Base-by-base conservation (phyloP, 1,284 basidiomycete species). In the Cryptococcus neoformans region DNA sequence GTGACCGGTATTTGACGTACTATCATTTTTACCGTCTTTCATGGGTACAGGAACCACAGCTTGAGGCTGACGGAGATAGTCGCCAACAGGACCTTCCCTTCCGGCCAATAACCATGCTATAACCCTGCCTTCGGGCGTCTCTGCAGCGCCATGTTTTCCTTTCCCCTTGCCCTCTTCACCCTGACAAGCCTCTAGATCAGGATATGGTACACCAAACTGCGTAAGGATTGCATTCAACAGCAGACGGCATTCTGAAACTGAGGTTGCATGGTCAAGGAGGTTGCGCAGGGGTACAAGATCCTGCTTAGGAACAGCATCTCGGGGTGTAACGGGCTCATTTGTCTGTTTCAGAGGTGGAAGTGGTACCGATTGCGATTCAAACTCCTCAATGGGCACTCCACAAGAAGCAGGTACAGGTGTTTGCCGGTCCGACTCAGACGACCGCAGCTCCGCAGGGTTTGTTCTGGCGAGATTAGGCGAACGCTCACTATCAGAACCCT, bases 161-260 rank as follows among this genome's bases (percentile, higher is more conserved):
- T 21, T 21, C 7, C 7, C 35, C 1, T 41, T 38, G 35, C 10
- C 41, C 9, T n/a, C 16, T 49, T 45, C 37, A 14, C 6, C 16
- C 14, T 40, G 16, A 28, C 17, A 21, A 11, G 16, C 12, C 39
- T 16, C 6, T 4, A 28, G 11, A 3, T 8, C 21, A 11, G 17
- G 2, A 12, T 47, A 44, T 1, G 77, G 74, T 1, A 78, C 72
- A 21, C 87, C 85, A 57, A 83, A 83, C 66, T 84, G 84, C 21
- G 84, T 81, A 53, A 93, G 80, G 74, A 89, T 87, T 79, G 90
- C 87, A 64, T 90, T 87, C 44, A 91, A 81, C 44, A 93, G 84
- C 38, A 92, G 79, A 50, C 89, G 87, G 70, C 90, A 92, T 78
- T 94, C 91, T 59, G 88, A 85, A 42, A 84, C 87, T 37, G 82